Base-by-base conservation (phyloP, 129 eudicot species). In the Cynara cardunculus region DNA sequence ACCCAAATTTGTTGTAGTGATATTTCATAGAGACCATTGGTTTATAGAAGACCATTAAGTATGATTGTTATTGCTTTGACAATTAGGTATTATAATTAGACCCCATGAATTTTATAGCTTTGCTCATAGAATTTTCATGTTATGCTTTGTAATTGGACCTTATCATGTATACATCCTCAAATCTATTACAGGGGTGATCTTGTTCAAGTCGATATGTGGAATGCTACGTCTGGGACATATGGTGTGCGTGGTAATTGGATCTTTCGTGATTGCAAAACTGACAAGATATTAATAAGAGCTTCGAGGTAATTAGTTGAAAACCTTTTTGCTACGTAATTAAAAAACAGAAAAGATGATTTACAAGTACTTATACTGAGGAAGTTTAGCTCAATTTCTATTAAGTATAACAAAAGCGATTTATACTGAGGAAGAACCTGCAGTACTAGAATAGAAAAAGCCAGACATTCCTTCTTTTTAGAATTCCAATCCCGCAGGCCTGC, bases 121-220 rank as follows among this genome's bases (percentile, higher is more conserved):
- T 41, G 3, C 53, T 11, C 11, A 41, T 4, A 41, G 9, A 41
- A 9, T 37, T 44, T 44, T 44, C n/a, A 44, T 44, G 56, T 2
- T 12, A 18, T 6, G 44, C 10, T 37, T 37, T 37, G 14, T 37
- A 37, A 2, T 72, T 37, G 22, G 41, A 74, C 5, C 69, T 26
- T 37, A 64, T 77, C 44, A 37, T 37, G 44, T 37, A 37, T 37
- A 41, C 56, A 44, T 0, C 5, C 5, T 44, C 56, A 44, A 44
- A 44, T 44, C 56, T 46, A 46, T 79, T 86, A 46, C 85, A 91
- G 94, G 90, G 96, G 89, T 53, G 98, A 93, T 79, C 89, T 86
- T 72, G 87, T 91, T 71, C 94, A 93, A 82, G 90, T 91, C 25
- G 96, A 93, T 79, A 88, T 91, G 8, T 93, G 98, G 96, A 93